Conservation (phyloP, 106 monocot genomes). For the Apostasia shenzhenica region DNA sequence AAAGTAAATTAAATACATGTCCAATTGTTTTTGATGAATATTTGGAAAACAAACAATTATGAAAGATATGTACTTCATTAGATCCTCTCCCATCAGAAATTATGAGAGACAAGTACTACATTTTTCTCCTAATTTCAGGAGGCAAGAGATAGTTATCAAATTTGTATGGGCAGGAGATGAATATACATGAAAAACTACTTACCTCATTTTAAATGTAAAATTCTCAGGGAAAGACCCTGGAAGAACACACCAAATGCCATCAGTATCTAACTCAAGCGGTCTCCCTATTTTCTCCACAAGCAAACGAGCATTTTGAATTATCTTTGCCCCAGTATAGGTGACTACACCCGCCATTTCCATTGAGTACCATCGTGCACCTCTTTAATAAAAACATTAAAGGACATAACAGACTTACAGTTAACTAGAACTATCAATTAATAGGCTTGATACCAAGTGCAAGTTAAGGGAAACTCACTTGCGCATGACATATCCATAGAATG, state of each 20-base stretch:
- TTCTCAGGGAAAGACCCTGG: constrained; percentile 98
- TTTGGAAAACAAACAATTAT: no score
- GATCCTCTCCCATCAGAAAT: no score
- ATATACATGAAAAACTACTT: constrained; percentile 7
- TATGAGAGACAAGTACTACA: no score
- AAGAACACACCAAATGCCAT: constrained; percentile 99
- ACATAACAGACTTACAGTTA: constrained; percentile 4
- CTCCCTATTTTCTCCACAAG: constrained; percentile 93
- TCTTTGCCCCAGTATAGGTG: constrained; percentile 97
- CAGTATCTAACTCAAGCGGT: constrained; percentile 94
- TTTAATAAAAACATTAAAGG: constrained; percentile 20
- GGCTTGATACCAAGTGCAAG: not conserved
- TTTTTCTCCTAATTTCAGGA: not conserved
- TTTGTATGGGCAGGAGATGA: not conserved
- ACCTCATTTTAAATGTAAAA: constrained; percentile 86
- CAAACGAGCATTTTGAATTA: constrained; percentile 94
- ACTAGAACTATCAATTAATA: not conserved
- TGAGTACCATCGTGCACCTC: constrained; percentile 99
- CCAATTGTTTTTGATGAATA: no score
- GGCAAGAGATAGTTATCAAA: not conserved
- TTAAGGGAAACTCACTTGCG: constrained; percentile 71
- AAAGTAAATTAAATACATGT: no score
- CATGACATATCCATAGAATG: constrained; percentile 99
- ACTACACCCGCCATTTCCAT: constrained; percentile 99
- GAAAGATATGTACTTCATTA: no score